phyloP scores from a whole-genome alignment of 164 flowering plant genomes.

The Santalum album region DNA sequence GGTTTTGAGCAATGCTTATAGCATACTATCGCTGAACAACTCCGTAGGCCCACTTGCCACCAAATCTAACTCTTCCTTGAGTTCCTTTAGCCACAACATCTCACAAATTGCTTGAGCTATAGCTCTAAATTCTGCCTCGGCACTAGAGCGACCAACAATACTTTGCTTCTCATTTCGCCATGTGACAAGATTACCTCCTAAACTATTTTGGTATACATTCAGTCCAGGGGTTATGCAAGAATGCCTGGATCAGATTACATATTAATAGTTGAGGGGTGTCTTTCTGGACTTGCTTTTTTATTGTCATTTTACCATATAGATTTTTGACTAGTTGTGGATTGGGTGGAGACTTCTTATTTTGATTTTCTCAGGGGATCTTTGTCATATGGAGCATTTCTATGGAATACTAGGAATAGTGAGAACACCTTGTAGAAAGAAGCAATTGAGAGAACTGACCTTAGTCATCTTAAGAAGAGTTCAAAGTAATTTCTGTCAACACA shows the following conservation, averaged over 20 bases:
- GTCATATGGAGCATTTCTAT: conserved; percentile 83
- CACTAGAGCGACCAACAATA: too few relatives aligned
- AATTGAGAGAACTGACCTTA: conserved; percentile 91
- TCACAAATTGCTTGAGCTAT: too few relatives aligned
- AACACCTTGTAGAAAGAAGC: conserved; percentile 97
- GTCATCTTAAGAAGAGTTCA: conserved; percentile 72
- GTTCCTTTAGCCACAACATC: too few relatives aligned
- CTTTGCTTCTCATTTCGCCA: conserved; percentile 91
- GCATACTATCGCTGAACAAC: too few relatives aligned
- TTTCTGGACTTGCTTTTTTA: not conserved
- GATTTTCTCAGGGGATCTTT: conserved; percentile 52
- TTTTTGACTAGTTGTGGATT: not conserved
- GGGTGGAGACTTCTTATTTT: not conserved
- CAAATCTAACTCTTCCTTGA: too few relatives aligned
- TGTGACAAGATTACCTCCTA: too few relatives aligned
- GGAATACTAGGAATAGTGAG: conserved; percentile 97
- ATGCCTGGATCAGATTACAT: conserved; percentile 99
- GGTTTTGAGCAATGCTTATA: too few relatives aligned
- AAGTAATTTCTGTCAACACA: conserved; percentile 53
- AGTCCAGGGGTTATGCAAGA: conserved; percentile 96
- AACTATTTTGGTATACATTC: conserved; percentile 96
- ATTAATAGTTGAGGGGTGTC: conserved; percentile 96
- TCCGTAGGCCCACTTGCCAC: too few relatives aligned
- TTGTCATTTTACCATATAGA: not conserved
- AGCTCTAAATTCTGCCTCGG: too few relatives aligned